Evolutionary conservation across 1,139 yeast species (phyloP), one percentile per base, ranked within the genome.

Genomic region (Hansenula sp.): DNA sequence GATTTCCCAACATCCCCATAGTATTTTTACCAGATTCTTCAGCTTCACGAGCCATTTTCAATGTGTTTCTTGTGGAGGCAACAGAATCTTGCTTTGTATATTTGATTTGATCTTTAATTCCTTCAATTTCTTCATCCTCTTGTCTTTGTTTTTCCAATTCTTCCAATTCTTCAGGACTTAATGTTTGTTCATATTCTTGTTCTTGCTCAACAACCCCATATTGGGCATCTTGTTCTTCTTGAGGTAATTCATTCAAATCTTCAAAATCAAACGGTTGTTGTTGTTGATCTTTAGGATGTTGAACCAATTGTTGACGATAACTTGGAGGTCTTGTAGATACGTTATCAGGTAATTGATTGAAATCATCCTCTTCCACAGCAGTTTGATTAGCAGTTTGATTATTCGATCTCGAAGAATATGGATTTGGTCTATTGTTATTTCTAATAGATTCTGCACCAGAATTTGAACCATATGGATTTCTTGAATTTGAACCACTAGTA

Each of bases 21-120:
- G 98, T 85, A 61, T 91, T 89, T 43, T 89, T 77, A 24, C 96
- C 99, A 9, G 91, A 79, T 44, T 85, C 86, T 62, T 91, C 97
- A 0, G 98, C 97, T 56, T 89, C 94, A 52, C 85, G 85, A 1
- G 96, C 96, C 81, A 88, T 81, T 54, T 85, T 77, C 48, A 93
- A 69, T 0, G 96, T 90, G 56, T 90, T 90, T 57, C 96, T 76
- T 0, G 98, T 86, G 41, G 90, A 81, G 10, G 88, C 84, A 16
- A 90, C 81, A 1, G 96, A 84, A 57, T 89, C 94, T 57, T 89
- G 94, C 63, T 91, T 91, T 39, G 89, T 82, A 60, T 85, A 90
- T 48, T 89, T 73, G 50, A 88, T 85, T 56, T 91, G 91, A 53
- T 85, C 86, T 62, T 87, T 89, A 55, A 93, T 79, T 38, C 83